A percentile compares a stretch with the other conserved stretches of the same genome.
Evolutionary conservation across 306 rosid species (phyloP).

Genomic region (Pueraria montana): DNA sequence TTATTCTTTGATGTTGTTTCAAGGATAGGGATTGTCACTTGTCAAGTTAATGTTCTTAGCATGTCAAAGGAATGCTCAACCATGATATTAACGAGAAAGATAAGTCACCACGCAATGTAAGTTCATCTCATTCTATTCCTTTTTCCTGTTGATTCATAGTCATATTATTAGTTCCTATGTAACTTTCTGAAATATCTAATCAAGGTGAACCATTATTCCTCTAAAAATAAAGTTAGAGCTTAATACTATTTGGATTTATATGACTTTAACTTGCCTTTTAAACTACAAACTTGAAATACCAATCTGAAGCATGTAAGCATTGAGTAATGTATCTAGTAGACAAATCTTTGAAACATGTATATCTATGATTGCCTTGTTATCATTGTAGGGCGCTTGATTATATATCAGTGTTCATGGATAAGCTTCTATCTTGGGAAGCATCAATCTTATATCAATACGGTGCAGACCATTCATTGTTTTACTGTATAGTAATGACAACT

Average conservation of each 20-base stretch:
- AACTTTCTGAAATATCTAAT: slow-evolving; percentile 13
- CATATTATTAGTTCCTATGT: slow-evolving; percentile 25
- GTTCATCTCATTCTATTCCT: slow-evolving; percentile 49
- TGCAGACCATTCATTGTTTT: too few species aligned
- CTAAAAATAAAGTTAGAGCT: slow-evolving; percentile 5
- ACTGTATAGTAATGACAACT: too few species aligned
- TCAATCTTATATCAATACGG: too few species aligned
- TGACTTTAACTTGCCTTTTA: slow-evolving; percentile 29
- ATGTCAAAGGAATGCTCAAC: slow-evolving; percentile 65
- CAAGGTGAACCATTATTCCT: not conserved
- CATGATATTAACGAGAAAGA: slow-evolving; percentile 59
- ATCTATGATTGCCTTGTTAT: too few species aligned
- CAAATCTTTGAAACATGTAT: not conserved
- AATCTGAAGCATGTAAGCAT: slow-evolving; percentile 6
- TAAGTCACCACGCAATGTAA: slow-evolving; percentile 71
- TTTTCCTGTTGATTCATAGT: slow-evolving; percentile 30
- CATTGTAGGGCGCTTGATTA: too few species aligned
- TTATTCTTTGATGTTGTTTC: too few species aligned
- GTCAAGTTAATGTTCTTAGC: slow-evolving; percentile 48
- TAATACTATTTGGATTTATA: not conserved
- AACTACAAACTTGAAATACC: slow-evolving; percentile 5
- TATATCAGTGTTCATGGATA: too few species aligned
- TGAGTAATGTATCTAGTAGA: not conserved
- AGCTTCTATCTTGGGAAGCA: too few species aligned
- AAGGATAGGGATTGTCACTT: slow-evolving; percentile 33